A percentile compares a stretch with the other conserved stretches of the same genome.
Conservation (phyloP, 2,329 filamentous ascomycete genomes). For the Calonectria hongkongensis region DNA sequence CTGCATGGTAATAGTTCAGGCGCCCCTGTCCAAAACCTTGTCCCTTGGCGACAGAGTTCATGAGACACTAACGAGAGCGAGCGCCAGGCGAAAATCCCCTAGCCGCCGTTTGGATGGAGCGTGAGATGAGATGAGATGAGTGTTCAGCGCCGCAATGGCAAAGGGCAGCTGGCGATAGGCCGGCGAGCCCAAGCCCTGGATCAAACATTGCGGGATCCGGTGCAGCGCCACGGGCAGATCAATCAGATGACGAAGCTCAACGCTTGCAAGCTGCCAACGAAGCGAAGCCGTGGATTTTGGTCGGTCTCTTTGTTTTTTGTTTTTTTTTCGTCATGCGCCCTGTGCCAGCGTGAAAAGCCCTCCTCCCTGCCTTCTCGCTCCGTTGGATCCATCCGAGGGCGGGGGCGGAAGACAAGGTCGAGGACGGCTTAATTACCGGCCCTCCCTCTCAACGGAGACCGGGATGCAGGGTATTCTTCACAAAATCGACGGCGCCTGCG, state of each 20-base stretch:
- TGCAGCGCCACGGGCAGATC: conserved; percentile 24
- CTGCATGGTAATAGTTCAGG: not conserved
- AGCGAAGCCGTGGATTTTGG: not conserved
- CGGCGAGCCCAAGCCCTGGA: not conserved
- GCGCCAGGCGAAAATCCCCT: conserved; percentile 23
- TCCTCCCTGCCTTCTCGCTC: conserved; percentile 6
- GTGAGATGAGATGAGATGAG: conserved; percentile 28
- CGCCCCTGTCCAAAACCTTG: conserved; percentile 17
- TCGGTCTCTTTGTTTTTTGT: not conserved
- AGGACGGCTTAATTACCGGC: conserved; percentile 33
- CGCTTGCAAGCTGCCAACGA: not conserved
- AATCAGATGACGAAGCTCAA: conserved; percentile 14
- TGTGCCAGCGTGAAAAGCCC: not conserved
- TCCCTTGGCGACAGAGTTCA: conserved; percentile 21
- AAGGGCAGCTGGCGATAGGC: conserved; percentile 2
- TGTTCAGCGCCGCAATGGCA: conserved; percentile 1
- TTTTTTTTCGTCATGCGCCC: not conserved
- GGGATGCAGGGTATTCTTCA: conserved; percentile 19
- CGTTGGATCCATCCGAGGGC: conserved; percentile 1
- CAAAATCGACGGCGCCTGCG: conserved; percentile 12
- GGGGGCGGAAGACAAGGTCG: conserved; percentile 25
- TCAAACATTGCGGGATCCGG: conserved; percentile 12
- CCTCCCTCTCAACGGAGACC: conserved; percentile 13
- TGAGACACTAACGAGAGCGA: conserved; percentile 18
- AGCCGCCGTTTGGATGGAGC: conserved; percentile 27